Percentiles rank a stretch among this genome's conserved stretches.
Conservation (phyloP, 2,329 filamentous ascomycete species). For the Ophiocordyceps camponoti-leonardi region DNA sequence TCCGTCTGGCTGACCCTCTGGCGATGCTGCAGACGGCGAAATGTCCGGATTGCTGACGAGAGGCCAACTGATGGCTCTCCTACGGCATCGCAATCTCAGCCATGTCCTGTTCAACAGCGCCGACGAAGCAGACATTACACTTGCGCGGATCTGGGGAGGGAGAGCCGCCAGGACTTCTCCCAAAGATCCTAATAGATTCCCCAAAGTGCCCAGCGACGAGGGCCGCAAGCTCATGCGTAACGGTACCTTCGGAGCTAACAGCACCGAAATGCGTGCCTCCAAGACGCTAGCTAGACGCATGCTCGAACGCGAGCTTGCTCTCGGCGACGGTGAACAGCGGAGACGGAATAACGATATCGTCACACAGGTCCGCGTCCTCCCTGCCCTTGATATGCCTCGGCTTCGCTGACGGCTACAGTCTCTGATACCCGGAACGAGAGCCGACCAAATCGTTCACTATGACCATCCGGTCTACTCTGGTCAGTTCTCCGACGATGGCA, state of each 20-base stretch:
- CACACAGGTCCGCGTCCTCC: constrained; percentile 34
- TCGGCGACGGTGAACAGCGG: constrained; percentile 41
- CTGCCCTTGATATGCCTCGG: neutral
- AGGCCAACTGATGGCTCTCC: constrained; percentile 21
- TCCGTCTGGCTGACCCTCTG: neutral
- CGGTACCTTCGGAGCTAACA: constrained; percentile 60
- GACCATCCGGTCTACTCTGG: constrained; percentile 80
- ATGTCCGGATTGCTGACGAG: constrained; percentile 14
- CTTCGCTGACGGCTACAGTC: constrained; percentile 25
- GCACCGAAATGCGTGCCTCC: constrained; percentile 31
- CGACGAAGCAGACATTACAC: constrained; percentile 16
- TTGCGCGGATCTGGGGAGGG: constrained; percentile 19
- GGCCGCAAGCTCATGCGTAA: constrained; percentile 67
- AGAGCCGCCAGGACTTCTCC: constrained; percentile 1
- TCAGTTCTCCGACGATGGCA: constrained; percentile 91
- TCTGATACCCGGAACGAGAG: constrained; percentile 59
- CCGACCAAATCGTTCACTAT: constrained; percentile 80
- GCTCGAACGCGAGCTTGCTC: constrained; percentile 65
- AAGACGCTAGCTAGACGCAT: constrained; percentile 53
- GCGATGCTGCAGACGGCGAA: constrained; percentile 7
- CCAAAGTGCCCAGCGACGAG: constrained; percentile 67
- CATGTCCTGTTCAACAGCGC: constrained; percentile 18
- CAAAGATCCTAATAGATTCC: constrained; percentile 45
- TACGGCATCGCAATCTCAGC: constrained; percentile 20
- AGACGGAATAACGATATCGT: constrained; percentile 48